These are phyloP conservation scores for Fusarium tjaetaba DNA, from an alignment of 2,329 filamentous ascomycete species.

Conservation along the genomic window DNA sequence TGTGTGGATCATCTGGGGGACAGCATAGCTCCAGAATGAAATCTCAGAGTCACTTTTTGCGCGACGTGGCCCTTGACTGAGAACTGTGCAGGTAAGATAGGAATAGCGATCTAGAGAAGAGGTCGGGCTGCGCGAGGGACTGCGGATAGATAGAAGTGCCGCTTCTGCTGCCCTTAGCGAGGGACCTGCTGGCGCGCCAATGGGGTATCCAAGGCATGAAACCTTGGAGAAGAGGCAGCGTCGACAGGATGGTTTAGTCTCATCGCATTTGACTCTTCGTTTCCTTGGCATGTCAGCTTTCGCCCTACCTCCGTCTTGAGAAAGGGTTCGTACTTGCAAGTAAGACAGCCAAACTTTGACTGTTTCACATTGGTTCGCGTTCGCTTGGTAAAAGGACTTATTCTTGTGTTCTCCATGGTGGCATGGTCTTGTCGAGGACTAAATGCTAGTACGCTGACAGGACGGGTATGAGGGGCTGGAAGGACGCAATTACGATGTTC, in stretches of 20 bases:
- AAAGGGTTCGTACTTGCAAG: constrained; percentile 15
- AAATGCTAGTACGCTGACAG: neutral
- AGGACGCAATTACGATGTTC: neutral
- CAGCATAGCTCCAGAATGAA: constrained; percentile 10
- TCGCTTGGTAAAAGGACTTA: neutral
- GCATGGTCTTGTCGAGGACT: fast-evolving
- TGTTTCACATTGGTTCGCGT: constrained; percentile 27
- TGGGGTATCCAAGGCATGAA: constrained; percentile 14
- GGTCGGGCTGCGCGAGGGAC: neutral
- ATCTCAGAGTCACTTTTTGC: constrained; percentile 4
- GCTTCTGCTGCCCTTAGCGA: fast-evolving
- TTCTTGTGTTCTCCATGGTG: fast-evolving
- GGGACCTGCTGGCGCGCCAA: neutral
- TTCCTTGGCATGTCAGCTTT: constrained; percentile 8
- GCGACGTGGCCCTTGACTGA: constrained; percentile 14
- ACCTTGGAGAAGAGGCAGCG: constrained; percentile 23
- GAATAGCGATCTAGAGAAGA: neutral
- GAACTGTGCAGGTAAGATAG: constrained; percentile 11
- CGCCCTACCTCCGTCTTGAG: fast-evolving
- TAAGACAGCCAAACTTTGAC: constrained; percentile 29
- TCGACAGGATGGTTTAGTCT: constrained; percentile 22
- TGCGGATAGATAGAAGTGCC: neutral
- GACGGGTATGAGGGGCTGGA: neutral
- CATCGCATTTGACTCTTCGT: constrained; percentile 29
- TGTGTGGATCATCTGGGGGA: constrained; percentile 24